These are phyloP conservation scores for Geotrichum klebahnii DNA, from an alignment of 1,139 yeast species.

Conservation along the genomic window DNA sequence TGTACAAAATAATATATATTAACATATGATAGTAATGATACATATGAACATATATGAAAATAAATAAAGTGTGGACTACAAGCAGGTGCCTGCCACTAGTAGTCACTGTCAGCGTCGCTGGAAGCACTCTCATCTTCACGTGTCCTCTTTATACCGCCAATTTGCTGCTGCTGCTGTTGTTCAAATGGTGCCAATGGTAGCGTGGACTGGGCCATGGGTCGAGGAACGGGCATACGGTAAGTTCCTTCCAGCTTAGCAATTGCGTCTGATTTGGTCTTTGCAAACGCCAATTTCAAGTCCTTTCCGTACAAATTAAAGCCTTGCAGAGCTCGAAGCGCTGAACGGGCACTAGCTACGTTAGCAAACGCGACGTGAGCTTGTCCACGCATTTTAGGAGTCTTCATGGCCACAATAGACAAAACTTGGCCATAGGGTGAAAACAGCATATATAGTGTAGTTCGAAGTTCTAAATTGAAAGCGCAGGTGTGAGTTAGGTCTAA, in stretches of 20 bases:
- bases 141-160: slow-evolving; percentile 21
- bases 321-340: slow-evolving; percentile 52
- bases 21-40: not conserved
- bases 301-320: slow-evolving; percentile 56
- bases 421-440: slow-evolving; percentile 69
- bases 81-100: slow-evolving; percentile 4
- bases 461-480: slow-evolving; percentile 46
- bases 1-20: not conserved
- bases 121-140: slow-evolving; percentile 23
- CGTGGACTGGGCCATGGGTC: slow-evolving; percentile 22
- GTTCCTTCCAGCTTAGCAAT: slow-evolving; percentile 37
- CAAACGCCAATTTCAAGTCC: slow-evolving; percentile 48
- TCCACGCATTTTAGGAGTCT: slow-evolving; percentile 56
- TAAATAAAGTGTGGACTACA: slow-evolving; percentile 1
- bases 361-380: slow-evolving; percentile 70
- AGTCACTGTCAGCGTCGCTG: slow-evolving; percentile 7
- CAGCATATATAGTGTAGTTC: slow-evolving; percentile 55
- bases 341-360: slow-evolving; percentile 48
- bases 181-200: slow-evolving; percentile 27
- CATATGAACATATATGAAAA: not conserved
- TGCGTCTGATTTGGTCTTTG: slow-evolving; percentile 40
- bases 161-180: slow-evolving; percentile 9
- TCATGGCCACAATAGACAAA: slow-evolving; percentile 50
- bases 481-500: no score
- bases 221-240: slow-evolving; percentile 24